Evolutionary conservation across 1,284 basidiomycete genomes (phyloP), one percentile per base, ranked within the genome.

Genomic region (Austroboletus novae-zelandiae): DNA sequence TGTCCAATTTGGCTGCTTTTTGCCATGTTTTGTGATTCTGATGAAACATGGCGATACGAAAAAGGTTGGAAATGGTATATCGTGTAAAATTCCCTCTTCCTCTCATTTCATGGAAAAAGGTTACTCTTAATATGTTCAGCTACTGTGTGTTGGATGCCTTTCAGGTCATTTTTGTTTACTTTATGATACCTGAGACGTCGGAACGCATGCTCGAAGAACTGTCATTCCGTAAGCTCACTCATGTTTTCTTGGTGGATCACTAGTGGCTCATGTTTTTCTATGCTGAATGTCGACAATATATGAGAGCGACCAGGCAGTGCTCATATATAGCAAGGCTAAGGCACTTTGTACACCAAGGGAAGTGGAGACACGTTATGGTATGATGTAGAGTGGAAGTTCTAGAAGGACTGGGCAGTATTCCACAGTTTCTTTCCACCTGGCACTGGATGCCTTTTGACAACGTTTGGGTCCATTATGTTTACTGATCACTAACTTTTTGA

Each of bases 171-270:
- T 75, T 79, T 47, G 69, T 82, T 18, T 81, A 73, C 60, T 70
- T 78, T 58, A 56, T 78, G 30, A 78, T 81, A 71, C 79, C 79
- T 0, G 79, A 81, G 57, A 81, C 79, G 0, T 71, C 77, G 1
- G 70, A 75, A 15, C 74, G 74, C 30, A 77, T 79, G 1, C 70
- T 84, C 27, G 82, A 84, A 58, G 82, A 83, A 59, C 66, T 84
- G 14, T 72, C 80, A 1, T 83, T 83, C 72, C 62, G 81, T 82
- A 59, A 57, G 81, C 73, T 7, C 9, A 27, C 27, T 9, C 27
- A 27, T 27, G 27, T 27, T 27, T 23, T 27, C 6, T 27, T 73
- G 27, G 27, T 1, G 6, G 27, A 9, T 27, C 27, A 7, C 27
- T 4, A 23, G 20, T 27, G 7, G 27, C 27, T 27, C 27, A 27